A percentile compares a stretch with the other conserved stretches of the same genome.
Conservation (phyloP, 805 yeast genomes). For the Yamadazyma takamatsuzukensis region DNA sequence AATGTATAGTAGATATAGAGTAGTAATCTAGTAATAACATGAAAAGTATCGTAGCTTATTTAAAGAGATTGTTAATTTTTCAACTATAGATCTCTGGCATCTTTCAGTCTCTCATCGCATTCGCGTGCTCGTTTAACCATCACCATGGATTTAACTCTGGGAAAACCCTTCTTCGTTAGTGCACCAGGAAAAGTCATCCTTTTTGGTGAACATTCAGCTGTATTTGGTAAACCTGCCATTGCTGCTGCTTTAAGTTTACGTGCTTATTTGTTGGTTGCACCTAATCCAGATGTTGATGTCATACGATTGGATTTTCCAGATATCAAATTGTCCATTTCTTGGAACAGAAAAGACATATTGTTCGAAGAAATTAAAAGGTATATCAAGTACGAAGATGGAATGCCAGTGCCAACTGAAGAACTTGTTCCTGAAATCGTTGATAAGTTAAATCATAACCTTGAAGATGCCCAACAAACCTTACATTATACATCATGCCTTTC, state of each 20-base stretch:
- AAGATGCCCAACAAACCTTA: conserved; percentile 47
- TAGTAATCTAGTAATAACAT: too few relatives aligned
- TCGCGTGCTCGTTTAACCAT: too few relatives aligned
- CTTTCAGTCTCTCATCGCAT: too few relatives aligned
- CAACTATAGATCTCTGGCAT: too few relatives aligned
- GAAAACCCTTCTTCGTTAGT: conserved; percentile 59
- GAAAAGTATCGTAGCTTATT: too few relatives aligned
- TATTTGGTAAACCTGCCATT: conserved; percentile 87
- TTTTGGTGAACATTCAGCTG: conserved; percentile 97
- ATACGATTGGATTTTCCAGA: conserved; percentile 79
- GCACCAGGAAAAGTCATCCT: conserved; percentile 97
- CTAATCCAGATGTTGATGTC: conserved; percentile 36
- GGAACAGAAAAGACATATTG: conserved; percentile 63
- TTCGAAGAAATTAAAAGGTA: conserved; percentile 42
- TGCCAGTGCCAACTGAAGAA: conserved; percentile 44
- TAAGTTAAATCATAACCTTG: conserved; percentile 42
- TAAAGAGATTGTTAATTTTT: too few relatives aligned
- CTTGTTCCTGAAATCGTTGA: conserved; percentile 57
- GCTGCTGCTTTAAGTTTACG: conserved; percentile 91
- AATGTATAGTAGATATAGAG: too few relatives aligned
- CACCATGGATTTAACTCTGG: too few relatives aligned
- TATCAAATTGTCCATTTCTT: conserved; percentile 59
- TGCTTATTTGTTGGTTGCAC: conserved; percentile 69
- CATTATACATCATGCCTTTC: conserved; percentile 80
- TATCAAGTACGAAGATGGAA: conserved; percentile 15